Evolutionary conservation across 2,329 filamentous ascomycete genomes (phyloP).

Genomic region (Paracoccidioides brasiliensis): DNA sequence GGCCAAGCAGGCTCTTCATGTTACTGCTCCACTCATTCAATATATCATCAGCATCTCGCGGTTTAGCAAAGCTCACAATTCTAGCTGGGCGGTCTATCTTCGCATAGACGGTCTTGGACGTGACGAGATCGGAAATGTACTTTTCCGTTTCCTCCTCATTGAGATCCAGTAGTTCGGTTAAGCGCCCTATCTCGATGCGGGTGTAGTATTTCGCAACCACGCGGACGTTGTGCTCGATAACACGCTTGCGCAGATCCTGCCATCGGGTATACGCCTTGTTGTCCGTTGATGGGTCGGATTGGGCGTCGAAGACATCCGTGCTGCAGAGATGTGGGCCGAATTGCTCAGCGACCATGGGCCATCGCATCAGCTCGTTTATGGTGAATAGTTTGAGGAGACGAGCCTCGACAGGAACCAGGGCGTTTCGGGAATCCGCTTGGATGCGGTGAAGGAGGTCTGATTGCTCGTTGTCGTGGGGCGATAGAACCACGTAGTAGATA

Average conservation of each 20-base stretch:
- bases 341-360: slow-evolving; percentile 80
- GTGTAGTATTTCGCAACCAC: slow-evolving; percentile 99
- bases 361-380: slow-evolving; percentile 91
- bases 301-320: slow-evolving; percentile 77
- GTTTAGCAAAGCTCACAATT: slow-evolving; percentile 88
- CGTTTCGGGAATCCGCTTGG: slow-evolving; percentile 68
- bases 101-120: slow-evolving; percentile 93
- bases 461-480: slow-evolving; percentile 96
- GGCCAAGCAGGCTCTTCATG: slow-evolving; percentile 82
- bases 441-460: slow-evolving; percentile 93
- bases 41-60: slow-evolving; percentile 86
- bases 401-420: slow-evolving; percentile 64
- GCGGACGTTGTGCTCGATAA: slow-evolving; percentile 97
- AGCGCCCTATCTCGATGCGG: slow-evolving; percentile 78
- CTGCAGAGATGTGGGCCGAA: slow-evolving; percentile 78
- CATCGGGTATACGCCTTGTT: slow-evolving; percentile 74
- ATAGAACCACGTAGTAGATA: slow-evolving; percentile 93
- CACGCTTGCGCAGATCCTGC: slow-evolving; percentile 91
- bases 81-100: slow-evolving; percentile 91
- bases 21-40: slow-evolving; percentile 98
- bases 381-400: slow-evolving; percentile 90
- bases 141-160: slow-evolving; percentile 95
- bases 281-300: slow-evolving; percentile 46
- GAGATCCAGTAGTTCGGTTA: slow-evolving; percentile 83
- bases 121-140: slow-evolving; percentile 95